Evolutionary conservation across 2,329 filamentous ascomycete species (phyloP).

Genomic region (Xylaria arbuscula): DNA sequence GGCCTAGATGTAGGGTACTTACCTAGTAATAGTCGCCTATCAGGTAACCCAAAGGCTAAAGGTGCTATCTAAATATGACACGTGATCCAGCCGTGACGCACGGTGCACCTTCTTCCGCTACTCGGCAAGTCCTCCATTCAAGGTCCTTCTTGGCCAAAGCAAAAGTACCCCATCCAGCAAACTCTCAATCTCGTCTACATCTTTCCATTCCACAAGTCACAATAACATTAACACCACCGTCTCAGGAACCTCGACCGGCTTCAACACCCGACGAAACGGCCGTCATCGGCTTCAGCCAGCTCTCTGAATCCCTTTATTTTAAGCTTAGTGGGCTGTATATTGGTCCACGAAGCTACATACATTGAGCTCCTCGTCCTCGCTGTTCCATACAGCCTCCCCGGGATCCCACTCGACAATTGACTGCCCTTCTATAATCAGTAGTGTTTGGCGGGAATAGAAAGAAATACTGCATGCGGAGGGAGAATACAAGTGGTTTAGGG

Average conservation of each 20-base stretch:
- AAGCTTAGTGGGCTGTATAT: constrained; percentile 11
- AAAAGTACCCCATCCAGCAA: constrained; percentile 14
- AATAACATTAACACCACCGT: constrained; percentile 14
- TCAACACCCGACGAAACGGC: background rate
- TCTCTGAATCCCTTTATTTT: constrained; percentile 1
- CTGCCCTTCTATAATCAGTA: constrained; percentile 36
- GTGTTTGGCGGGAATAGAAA: constrained; percentile 34
- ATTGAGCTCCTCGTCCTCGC: background rate
- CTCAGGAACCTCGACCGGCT: constrained; percentile 2
- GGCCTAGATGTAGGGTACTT: too few species aligned
- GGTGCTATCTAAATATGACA: background rate
- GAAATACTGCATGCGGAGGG: constrained; percentile 30
- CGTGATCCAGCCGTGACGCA: constrained; percentile 30
- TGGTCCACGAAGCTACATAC: constrained; percentile 17
- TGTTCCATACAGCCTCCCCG: background rate
- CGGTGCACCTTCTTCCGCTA: constrained; percentile 35
- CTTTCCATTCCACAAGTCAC: constrained; percentile 18
- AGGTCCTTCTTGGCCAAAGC: constrained; percentile 5
- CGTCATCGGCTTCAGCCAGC: constrained; percentile 11
- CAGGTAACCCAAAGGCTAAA: too few species aligned
- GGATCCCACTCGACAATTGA: constrained; percentile 28
- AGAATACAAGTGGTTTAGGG: constrained; percentile 32
- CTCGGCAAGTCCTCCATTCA: constrained; percentile 25
- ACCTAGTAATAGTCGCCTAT: background rate
- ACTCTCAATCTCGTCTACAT: constrained; percentile 22